These are phyloP conservation scores for Monascus ruber DNA, from an alignment of 2,329 filamentous ascomycete species.

Conservation along the genomic window DNA sequence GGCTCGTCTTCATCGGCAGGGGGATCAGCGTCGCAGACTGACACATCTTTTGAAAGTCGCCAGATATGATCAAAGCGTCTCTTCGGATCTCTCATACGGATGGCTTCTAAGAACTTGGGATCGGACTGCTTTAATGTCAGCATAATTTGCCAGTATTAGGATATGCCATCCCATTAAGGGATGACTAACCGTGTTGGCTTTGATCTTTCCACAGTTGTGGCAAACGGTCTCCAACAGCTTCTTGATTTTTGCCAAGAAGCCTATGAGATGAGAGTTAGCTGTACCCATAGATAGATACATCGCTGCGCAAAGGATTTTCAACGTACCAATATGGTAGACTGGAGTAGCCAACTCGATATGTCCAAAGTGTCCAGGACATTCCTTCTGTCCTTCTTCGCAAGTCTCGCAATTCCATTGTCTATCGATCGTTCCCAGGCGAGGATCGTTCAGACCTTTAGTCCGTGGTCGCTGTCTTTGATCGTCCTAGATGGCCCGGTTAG, in stretches of 20 bases:
- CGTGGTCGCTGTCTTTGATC: conserved; percentile 85
- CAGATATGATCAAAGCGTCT: conserved; percentile 86
- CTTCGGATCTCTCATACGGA: conserved; percentile 83
- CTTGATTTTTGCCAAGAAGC: conserved; percentile 98
- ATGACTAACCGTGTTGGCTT: conserved; percentile 94
- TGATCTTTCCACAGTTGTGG: conserved; percentile 96
- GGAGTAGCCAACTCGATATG: conserved; percentile 96
- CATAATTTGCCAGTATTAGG: conserved; percentile 37
- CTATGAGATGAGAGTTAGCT: conserved; percentile 38
- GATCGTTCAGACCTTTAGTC: conserved; percentile 86
- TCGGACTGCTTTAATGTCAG: conserved; percentile 57
- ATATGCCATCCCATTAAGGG: conserved; percentile 46
- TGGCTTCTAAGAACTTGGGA: conserved; percentile 68
- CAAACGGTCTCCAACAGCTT: conserved; percentile 98
- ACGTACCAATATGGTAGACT: conserved; percentile 69
- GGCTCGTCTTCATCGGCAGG: conserved; percentile 55
- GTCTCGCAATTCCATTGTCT: conserved; percentile 92
- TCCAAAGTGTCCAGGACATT: conserved; percentile 96
- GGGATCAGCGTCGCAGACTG: conserved; percentile 70
- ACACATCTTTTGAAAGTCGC: conserved; percentile 82
- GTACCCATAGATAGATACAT: not conserved
- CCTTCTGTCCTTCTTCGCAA: conserved; percentile 87
- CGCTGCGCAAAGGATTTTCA: conserved; percentile 1
- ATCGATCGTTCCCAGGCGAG: conserved; percentile 91
- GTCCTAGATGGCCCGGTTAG: conserved; percentile 42